These are phyloP conservation scores for Phaeotremella skinneri DNA, from an alignment of 768 basidiomycete species.

Conservation along the genomic window DNA sequence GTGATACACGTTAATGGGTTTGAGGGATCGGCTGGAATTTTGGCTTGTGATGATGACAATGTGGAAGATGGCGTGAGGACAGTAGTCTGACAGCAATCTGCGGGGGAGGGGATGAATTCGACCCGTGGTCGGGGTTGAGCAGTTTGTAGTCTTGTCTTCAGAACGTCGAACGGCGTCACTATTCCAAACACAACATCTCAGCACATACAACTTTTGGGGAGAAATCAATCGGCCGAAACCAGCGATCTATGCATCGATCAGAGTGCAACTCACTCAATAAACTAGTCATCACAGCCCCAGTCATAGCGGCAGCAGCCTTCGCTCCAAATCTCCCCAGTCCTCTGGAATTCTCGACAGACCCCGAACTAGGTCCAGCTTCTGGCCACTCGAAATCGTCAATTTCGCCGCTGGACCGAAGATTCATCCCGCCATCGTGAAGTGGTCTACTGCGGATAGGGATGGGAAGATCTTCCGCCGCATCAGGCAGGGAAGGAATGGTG, in stretches of 20 bases:
- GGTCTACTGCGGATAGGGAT: background rate
- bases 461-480: slow-evolving; percentile 9
- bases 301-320: slow-evolving; percentile 48
- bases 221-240: too few species aligned
- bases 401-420: slow-evolving; percentile 4
- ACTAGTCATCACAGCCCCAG: slow-evolving; percentile 46
- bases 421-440: slow-evolving; percentile 15
- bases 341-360: background rate
- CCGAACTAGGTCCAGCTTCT: slow-evolving; percentile 34
- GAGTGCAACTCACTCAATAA: slow-evolving; percentile 43
- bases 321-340: slow-evolving; percentile 28
- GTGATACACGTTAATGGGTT: slow-evolving; percentile 33
- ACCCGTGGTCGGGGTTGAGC: slow-evolving; percentile 32
- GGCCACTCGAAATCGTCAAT: slow-evolving; percentile 36
- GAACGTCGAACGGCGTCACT: slow-evolving; percentile 99
- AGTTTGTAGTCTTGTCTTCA: slow-evolving; percentile 97
- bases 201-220: too few species aligned
- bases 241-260: background rate
- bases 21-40: slow-evolving; percentile 7
- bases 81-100: slow-evolving; percentile 49
- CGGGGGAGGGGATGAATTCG: slow-evolving; percentile 15
- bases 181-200: too few species aligned
- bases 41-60: slow-evolving; percentile 29
- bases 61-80: slow-evolving; percentile 48
- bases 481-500: slow-evolving; percentile 7